These are phyloP conservation scores for Cryptococcus hybrid DNA, from an alignment of 1,284 basidiomycete genomes.

Conservation along the genomic window DNA sequence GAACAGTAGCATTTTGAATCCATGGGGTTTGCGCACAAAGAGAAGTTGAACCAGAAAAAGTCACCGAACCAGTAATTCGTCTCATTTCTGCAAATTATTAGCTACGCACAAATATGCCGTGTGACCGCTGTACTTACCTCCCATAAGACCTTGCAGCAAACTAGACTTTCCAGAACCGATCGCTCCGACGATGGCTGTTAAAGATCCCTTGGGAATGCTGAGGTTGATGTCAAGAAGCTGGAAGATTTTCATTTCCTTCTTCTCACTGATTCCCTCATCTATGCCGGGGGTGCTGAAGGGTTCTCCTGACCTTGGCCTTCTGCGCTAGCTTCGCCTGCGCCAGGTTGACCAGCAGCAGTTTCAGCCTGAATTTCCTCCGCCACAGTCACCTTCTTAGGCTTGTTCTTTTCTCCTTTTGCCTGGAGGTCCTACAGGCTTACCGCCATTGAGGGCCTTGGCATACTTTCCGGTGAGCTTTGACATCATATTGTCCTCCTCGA, in stretches of 20 bases:
- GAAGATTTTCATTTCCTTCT: constrained; percentile 54
- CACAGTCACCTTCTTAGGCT: constrained; percentile 24
- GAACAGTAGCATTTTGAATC: constrained; percentile 71
- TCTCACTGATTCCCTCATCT: neutral
- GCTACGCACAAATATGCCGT: neutral
- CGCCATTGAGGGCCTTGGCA: constrained; percentile 16
- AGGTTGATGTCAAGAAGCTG: constrained; percentile 62
- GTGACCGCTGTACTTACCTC: constrained; percentile 56
- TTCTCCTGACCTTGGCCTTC: constrained; percentile 17
- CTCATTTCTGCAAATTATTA: constrained; percentile 61
- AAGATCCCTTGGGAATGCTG: constrained; percentile 64
- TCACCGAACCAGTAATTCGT: constrained; percentile 59
- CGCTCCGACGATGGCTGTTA: constrained; percentile 74
- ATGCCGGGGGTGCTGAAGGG: neutral
- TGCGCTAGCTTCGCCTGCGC: constrained; percentile 22
- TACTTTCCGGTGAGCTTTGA: constrained; percentile 40
- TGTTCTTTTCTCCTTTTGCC: constrained; percentile 16
- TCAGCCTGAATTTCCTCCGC: constrained; percentile 32
- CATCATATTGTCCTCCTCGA: constrained; percentile 52
- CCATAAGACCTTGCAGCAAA: constrained; percentile 65
- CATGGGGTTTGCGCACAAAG: constrained; percentile 76
- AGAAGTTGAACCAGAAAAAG: constrained; percentile 65
- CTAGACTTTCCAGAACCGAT: constrained; percentile 67
- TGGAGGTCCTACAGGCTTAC: neutral
- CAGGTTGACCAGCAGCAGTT: constrained; percentile 24